Percentiles rank a stretch among this genome's conserved stretches.
Evolutionary conservation across 306 rosid species (phyloP).

Genomic region (Neltuma alba): DNA sequence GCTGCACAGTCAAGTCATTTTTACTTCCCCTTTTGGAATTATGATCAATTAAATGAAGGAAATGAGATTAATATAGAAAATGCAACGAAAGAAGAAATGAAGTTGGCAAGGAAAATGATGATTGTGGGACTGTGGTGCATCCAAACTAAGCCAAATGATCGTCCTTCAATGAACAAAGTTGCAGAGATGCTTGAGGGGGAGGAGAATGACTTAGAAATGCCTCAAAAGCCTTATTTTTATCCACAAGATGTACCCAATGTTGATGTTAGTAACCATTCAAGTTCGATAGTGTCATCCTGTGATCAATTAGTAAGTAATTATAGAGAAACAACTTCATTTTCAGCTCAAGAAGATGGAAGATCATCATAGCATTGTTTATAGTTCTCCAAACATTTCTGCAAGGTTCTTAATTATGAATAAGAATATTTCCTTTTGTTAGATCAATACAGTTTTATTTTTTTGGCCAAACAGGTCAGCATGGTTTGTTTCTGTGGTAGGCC

Average conservation of each 20-base stretch:
- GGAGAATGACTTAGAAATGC: not conserved
- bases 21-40: slow-evolving; percentile 37
- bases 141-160: slow-evolving; percentile 25
- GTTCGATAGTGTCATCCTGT: not conserved
- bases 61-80: slow-evolving; percentile 10
- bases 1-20: slow-evolving; percentile 28
- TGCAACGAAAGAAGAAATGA: not conserved
- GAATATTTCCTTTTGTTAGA: not conserved
- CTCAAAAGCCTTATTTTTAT: not conserved
- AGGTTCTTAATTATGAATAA: not conserved
- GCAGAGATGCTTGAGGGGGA: not conserved
- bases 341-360: not conserved
- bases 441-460: not conserved
- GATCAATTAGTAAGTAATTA: not conserved
- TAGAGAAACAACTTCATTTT: not conserved
- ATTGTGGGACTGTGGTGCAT: slow-evolving; percentile 32
- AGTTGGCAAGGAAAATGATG: slow-evolving; percentile 33
- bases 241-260: not conserved
- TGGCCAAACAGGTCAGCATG: not conserved
- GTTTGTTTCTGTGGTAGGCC: not conserved
- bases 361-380: not conserved
- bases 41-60: slow-evolving; percentile 6
- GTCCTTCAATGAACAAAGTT: slow-evolving; percentile 42
- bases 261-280: not conserved
- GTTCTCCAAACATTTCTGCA: not conserved